Evolutionary conservation across 768 basidiomycete species (phyloP).

Genomic region (Tremella fuciformis): DNA sequence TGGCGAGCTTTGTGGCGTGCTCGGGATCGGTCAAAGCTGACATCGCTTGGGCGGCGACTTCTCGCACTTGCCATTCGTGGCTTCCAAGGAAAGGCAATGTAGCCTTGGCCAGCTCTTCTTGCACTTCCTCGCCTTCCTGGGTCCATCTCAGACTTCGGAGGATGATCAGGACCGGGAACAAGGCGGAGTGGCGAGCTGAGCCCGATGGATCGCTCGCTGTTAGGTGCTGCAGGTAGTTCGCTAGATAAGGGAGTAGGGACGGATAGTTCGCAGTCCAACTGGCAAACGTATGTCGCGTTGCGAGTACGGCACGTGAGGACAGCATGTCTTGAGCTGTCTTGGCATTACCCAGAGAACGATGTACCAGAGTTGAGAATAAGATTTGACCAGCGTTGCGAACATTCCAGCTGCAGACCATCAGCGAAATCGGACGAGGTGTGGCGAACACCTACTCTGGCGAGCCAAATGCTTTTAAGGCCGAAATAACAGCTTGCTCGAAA

Average conservation of each 20-base stretch:
- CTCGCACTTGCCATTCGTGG: constrained; percentile 39
- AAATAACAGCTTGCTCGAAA: constrained; percentile 42
- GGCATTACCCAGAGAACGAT: constrained; percentile 34
- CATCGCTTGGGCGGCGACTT: constrained; percentile 43
- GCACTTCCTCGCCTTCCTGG: constrained; percentile 14
- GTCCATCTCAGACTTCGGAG: constrained; percentile 38
- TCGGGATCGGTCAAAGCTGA: constrained; percentile 29
- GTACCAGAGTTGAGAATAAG: constrained; percentile 45
- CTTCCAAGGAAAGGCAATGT: constrained; percentile 28
- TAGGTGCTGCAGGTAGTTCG: constrained; percentile 16
- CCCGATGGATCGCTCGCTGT: neutral
- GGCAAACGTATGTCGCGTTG: constrained; percentile 33
- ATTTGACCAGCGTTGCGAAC: constrained; percentile 50
- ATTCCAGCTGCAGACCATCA: constrained; percentile 41
- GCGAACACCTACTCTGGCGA: constrained; percentile 39
- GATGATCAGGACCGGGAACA: constrained; percentile 46
- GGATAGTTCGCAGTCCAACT: constrained; percentile 43
- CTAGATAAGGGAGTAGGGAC: constrained; percentile 26
- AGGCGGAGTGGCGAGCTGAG: constrained; percentile 27
- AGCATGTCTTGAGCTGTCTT: constrained; percentile 35
- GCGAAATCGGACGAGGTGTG: neutral
- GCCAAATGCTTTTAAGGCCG: constrained; percentile 42
- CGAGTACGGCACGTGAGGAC: constrained; percentile 25
- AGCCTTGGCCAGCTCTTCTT: constrained; percentile 16
- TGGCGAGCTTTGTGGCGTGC: constrained; percentile 10